phyloP scores from a whole-genome alignment of 441 rosid species.

The Dalechampia spathulata region DNA sequence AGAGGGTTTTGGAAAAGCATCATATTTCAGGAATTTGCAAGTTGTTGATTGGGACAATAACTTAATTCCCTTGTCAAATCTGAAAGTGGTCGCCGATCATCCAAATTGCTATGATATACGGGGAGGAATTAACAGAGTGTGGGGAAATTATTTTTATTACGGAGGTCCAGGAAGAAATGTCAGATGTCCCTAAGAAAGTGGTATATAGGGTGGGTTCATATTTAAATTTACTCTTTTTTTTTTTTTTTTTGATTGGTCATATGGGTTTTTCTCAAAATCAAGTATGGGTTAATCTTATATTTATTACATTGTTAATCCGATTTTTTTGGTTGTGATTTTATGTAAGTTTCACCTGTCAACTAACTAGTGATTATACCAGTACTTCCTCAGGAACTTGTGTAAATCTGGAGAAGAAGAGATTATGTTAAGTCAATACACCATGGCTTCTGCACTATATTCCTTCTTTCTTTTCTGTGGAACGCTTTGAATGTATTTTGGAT shows the following conservation, averaged over 20 bases:
- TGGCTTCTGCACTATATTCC: conserved; percentile 24
- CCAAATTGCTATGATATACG: conserved; percentile 81
- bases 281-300: conserved; percentile 30
- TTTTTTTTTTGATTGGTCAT: conserved; percentile 19
- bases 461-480: background rate
- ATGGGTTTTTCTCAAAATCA: conserved; percentile 30
- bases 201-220: conserved; percentile 19
- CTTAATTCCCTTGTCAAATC: conserved; percentile 55
- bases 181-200: conserved; percentile 54
- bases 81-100: conserved; percentile 72
- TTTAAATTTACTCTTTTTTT: conserved; percentile 2
- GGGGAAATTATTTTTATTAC: conserved; percentile 93
- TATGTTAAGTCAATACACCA: conserved; percentile 23
- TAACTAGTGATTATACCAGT: conserved; percentile 25
- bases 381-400: conserved; percentile 26
- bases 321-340: conserved; percentile 7
- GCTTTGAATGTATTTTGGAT: conserved; percentile 1
- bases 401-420: conserved; percentile 24
- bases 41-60: conserved; percentile 94
- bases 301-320: conserved; percentile 23
- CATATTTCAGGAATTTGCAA: conserved; percentile 82
- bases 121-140: conserved; percentile 74
- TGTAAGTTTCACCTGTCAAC: conserved; percentile 16
- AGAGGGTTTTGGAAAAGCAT: conserved; percentile 85
- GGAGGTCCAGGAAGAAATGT: conserved; percentile 96